These are phyloP conservation scores for Medicago truncatula DNA, from an alignment of 306 rosid species.

Conservation along the genomic window DNA sequence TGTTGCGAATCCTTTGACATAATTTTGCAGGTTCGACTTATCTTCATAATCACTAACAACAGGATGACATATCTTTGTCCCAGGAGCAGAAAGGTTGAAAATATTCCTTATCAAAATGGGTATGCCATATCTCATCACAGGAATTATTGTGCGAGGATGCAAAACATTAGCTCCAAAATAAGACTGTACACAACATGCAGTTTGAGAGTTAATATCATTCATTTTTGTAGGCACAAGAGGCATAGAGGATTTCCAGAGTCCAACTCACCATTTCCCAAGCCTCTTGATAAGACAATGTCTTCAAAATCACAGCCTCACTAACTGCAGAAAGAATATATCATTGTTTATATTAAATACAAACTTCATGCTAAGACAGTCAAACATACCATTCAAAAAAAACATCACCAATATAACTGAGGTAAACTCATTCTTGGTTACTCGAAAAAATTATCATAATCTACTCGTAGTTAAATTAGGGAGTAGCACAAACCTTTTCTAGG, in stretches of 20 bases:
- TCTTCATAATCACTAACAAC: conserved; percentile 56
- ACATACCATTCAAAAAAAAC: conserved; percentile 28
- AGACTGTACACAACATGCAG: conserved; percentile 65
- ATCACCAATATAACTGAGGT: conserved; percentile 16
- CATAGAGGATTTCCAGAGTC: conserved; percentile 24
- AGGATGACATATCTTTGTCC: conserved; percentile 86
- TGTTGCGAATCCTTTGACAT: conserved; percentile 95
- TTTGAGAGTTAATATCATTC: conserved; percentile 44
- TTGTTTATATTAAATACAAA: conserved; percentile 37
- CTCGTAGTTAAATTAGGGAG: conserved; percentile 25
- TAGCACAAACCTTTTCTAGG: conserved; percentile 86
- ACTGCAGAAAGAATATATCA: conserved; percentile 65
- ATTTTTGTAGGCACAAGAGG: conserved; percentile 31
- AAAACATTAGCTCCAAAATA: conserved; percentile 99
- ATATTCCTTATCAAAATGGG: conserved; percentile 92
- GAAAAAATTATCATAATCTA: conserved; percentile 29
- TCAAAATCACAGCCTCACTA: conserved; percentile 92
- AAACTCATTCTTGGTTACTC: conserved; percentile 30
- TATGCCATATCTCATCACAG: conserved; percentile 87
- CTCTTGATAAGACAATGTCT: conserved; percentile 92
- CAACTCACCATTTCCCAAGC: conserved; percentile 99
- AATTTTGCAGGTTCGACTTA: conserved; percentile 59
- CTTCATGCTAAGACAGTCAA: conserved; percentile 24
- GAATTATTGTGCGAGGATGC: conserved; percentile 97
- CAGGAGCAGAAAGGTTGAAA: conserved; percentile 89